These are phyloP conservation scores for Hemileia vastatrix DNA, from an alignment of 1,284 basidiomycete species.

Conservation along the genomic window DNA sequence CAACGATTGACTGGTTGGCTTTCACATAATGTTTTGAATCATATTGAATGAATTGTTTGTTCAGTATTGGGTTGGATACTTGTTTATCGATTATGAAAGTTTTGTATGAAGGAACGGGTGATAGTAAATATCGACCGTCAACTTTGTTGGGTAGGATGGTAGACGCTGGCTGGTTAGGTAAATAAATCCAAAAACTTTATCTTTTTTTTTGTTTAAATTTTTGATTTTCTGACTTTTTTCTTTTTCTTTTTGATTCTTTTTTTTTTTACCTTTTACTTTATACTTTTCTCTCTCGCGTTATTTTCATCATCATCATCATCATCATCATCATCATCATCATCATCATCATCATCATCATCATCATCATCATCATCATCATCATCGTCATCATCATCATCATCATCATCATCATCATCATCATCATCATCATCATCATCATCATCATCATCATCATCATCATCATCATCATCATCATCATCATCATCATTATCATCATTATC, in stretches of 20 bases:
- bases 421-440: background rate
- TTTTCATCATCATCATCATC: constrained; percentile 23
- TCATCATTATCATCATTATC: background rate
- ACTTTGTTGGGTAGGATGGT: constrained; percentile 88
- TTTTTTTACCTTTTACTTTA: constrained; percentile 2
- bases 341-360: constrained; percentile 20
- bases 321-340: constrained; percentile 22
- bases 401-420: constrained; percentile 10
- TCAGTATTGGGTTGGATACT: constrained; percentile 10
- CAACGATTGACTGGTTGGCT: constrained; percentile 80
- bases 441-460: constrained; percentile 17
- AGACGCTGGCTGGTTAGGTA: constrained; percentile 88
- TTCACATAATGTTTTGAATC: constrained; percentile 59
- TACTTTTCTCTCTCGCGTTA: constrained; percentile 13
- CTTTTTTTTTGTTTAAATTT: constrained; percentile 46
- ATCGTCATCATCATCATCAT: constrained; percentile 25
- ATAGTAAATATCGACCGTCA: constrained; percentile 93
- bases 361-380: constrained; percentile 21
- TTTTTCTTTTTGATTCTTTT: constrained; percentile 16
- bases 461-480: background rate
- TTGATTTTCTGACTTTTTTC: constrained; percentile 10
- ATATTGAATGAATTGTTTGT: constrained; percentile 26
- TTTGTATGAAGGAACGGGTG: constrained; percentile 59
- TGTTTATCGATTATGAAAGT: constrained; percentile 17
- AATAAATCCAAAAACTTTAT: constrained; percentile 58